Conservation (phyloP, 2,329 filamentous ascomycete genomes). For the Talaromyces marneffei region DNA sequence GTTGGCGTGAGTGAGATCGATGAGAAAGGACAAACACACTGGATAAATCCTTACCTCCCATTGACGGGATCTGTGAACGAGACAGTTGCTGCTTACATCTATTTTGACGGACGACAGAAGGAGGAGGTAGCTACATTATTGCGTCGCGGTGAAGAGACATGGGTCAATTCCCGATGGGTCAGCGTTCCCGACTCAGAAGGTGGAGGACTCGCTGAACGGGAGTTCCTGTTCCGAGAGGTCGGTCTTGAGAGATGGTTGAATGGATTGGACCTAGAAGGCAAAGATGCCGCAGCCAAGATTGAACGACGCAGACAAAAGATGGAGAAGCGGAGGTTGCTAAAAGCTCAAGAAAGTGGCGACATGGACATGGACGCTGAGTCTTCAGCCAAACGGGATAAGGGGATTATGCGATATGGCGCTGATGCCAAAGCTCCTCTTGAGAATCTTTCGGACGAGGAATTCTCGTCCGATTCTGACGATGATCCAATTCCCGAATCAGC, state of each 20-base stretch:
- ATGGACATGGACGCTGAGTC: slow-evolving; percentile 35
- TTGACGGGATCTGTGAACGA: slow-evolving; percentile 91
- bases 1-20: slow-evolving; percentile 59
- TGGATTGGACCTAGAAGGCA: slow-evolving; percentile 87
- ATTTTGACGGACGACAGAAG: slow-evolving; percentile 91
- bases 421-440: slow-evolving; percentile 71
- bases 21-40: slow-evolving; percentile 48
- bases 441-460: slow-evolving; percentile 64
- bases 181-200: slow-evolving; percentile 87
- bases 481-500: slow-evolving; percentile 84
- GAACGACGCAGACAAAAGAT: slow-evolving; percentile 60
- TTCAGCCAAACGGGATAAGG: slow-evolving; percentile 36
- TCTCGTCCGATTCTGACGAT: slow-evolving; percentile 70
- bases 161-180: slow-evolving; percentile 98
- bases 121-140: slow-evolving; percentile 95
- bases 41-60: slow-evolving; percentile 76
- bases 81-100: slow-evolving; percentile 97
- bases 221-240: slow-evolving; percentile 95
- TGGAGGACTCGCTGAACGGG: slow-evolving; percentile 87
- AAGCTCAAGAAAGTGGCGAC: slow-evolving; percentile 44
- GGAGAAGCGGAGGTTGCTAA: slow-evolving; percentile 79
- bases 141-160: slow-evolving; percentile 90
- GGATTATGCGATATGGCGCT: slow-evolving; percentile 72
- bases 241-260: slow-evolving; percentile 95
- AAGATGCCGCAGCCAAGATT: slow-evolving; percentile 78